Evolutionary conservation across 164 flowering plant species (phyloP), one percentile per base, ranked within the genome.

Genomic region (Sextonia rubra): DNA sequence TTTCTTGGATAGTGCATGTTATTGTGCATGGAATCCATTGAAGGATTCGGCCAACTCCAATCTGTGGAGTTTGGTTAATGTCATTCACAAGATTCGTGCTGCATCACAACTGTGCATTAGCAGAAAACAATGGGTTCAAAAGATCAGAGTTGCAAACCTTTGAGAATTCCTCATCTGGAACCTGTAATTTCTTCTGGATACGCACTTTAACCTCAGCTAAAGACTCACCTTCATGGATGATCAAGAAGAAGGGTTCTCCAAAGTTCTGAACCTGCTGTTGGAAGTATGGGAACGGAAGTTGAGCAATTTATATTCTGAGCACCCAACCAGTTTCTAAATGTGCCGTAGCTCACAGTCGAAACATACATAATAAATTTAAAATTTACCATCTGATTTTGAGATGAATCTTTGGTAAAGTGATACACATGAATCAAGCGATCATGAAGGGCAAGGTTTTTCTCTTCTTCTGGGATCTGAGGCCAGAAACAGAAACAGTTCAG

Each of bases 191-290:
- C 86, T 88, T 93, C 69, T 96, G 99, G 74, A 96, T 82, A 47
- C 98, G 91, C 65, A 71, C 76, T 82, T 91, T 96, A 73, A 93
- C 86, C 47, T 96, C 98, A n/a, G 94, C 91, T 71, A 96, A 74
- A 32, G 95, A 91, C 78, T 93, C 98, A 68, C 95, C 97, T 75
- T 93, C 98, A 78, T 80, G 97, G 64, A 93, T 91, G 73, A 91
- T 86, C 83, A 93, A 81, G 86, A 96, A 91, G 79, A 95, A 95
- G 63, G 99, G 98, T 52, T 96, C 99, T 48, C 98, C 99, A 73
- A 96, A 96, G 79, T 96, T 91, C 80, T 91, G 97, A 60, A 93
- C 89, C 84, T 90, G 98, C 97, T 91, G 88, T 79, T 61, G 37
- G 44, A 72, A 64, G 69, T 25, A 47, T 8, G 68, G 9, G 24